Evolutionary conservation across 148 eudicot genomes (phyloP), one percentile per base, ranked within the genome.

Genomic region (Rhododendron kiyosumense): DNA sequence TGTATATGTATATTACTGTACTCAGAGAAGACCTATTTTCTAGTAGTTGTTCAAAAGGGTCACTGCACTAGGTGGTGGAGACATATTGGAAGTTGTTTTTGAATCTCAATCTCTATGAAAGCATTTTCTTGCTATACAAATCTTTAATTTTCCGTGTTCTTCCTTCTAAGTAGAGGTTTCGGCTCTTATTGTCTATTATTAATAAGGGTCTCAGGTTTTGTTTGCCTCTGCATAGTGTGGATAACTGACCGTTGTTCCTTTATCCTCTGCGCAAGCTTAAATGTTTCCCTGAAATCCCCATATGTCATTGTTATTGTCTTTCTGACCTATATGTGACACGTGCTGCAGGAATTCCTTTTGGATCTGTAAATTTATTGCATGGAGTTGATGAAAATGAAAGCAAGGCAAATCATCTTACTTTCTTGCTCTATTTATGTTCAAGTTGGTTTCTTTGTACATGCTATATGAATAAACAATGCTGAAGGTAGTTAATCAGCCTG

Each of bases 331-430:
- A 45, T 86, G 51, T 63, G 34, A 63, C 74, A 49, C 22, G 18
- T 87, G 84, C 91, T 91, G 88, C 98, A 97, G 99, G 99, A 61
- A 95, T 97, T 88, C 99, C 99, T 46, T 97, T 89, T 89, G 99
- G 99, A 84, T 97, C 99, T 46, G 98, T 97, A 85, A 97, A 97
- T 91, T 88, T 97, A 80, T 84, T 91, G 91, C 88, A 94, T 76
- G 99, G 99, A 87, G 98, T 97, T 46, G 99, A 97, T 93, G 98
- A 95, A 89, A 90, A 92, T 91, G 99, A 97, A 91, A 97, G 99
- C 91, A 97, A 95, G 99, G 99, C 89, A 90, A 88, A 85, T 46
- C 85, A 75, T 85, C 85, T 81, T 85, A 84, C 81, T 88, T 78
- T 86, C 85, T 79, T 85, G 41, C 48, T 85, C 88, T 85, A 28